Conservation (phyloP, 768 basidiomycete genomes). For the Calvatia gigantea region DNA sequence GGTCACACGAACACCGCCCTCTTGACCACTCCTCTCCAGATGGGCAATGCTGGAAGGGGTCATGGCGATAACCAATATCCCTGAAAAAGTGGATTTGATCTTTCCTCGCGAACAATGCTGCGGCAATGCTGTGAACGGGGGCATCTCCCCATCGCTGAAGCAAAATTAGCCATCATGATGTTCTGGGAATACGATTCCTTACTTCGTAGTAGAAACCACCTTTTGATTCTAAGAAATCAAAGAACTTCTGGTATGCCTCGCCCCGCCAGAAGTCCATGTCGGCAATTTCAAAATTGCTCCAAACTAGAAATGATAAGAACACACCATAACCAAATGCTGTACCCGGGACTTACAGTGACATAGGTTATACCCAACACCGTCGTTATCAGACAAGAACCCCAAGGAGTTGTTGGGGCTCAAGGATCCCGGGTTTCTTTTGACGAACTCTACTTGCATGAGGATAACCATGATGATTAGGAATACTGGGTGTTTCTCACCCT, state of each 20-base stretch:
- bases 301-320: slow-evolving; percentile 42
- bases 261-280: slow-evolving; percentile 87
- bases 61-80: slow-evolving; percentile 84
- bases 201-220: slow-evolving; percentile 95
- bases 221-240: slow-evolving; percentile 72
- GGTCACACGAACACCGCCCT: slow-evolving; percentile 72
- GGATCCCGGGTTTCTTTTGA: slow-evolving; percentile 56
- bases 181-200: slow-evolving; percentile 12
- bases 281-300: slow-evolving; percentile 93
- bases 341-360: slow-evolving; percentile 53
- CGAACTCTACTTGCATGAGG: slow-evolving; percentile 51
- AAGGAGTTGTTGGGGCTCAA: slow-evolving; percentile 65
- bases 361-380: slow-evolving; percentile 61
- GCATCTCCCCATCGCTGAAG: slow-evolving; percentile 80
- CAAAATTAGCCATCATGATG: neutral
- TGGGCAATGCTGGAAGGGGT: slow-evolving; percentile 77
- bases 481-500: slow-evolving; percentile 39
- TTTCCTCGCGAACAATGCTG: slow-evolving; percentile 67
- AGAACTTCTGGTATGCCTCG: slow-evolving; percentile 81
- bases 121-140: slow-evolving; percentile 73
- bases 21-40: slow-evolving; percentile 49
- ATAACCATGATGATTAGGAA: neutral
- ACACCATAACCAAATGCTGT: neutral
- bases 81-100: slow-evolving; percentile 79
- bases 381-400: slow-evolving; percentile 69